Evolutionary conservation across 192 early-diverging fungal species (phyloP), one percentile per base, ranked within the genome.

Genomic region (Radiomyces spectabilis): DNA sequence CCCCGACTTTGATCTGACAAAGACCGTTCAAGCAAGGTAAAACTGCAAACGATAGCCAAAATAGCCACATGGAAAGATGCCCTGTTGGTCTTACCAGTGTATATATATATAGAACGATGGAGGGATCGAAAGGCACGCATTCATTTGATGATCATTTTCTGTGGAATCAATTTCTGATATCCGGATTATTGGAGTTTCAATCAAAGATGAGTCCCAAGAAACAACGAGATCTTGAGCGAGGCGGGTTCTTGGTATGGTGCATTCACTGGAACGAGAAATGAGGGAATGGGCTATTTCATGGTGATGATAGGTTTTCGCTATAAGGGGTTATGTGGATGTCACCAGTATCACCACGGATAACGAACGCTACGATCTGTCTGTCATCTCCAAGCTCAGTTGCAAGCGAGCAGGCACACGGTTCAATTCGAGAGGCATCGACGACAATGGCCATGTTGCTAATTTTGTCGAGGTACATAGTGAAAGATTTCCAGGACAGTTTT

Each of bases 361-460:
- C 15, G 71, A 66, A 16, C 67, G 59, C 41, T 65, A 65, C 10
- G 65, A 81, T n/a, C 34, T 85, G 15, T 73, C 80, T 3, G 59
- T 92, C 13, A 75, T 91, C 26, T 90, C 85, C 5, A 75, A 89
- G 41, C 73, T 94, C 41, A 85, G 86, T 59, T 91, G 85, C 57
- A 80, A 84, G 52, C 68, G 88, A 26, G 80, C 80, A 42, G 97
- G 97, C 5, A 96, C 92, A 30, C 78, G 97, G 35, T 96, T 89
- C 65, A 87, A 92, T 58, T 88, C 94, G 1, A 83, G 97, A 19
- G 97, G 97, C 4, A 84, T 99, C 29, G 92, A 99, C 54, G 97
- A 99, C 56, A 86, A 89, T 53, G 97, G 97, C 26, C 80, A 88
- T 61, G 93, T 95, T 29, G 91, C 94, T n/a, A 99, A 99, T 64